These are phyloP conservation scores for Vitis vinifera DNA, from an alignment of 164 flowering plant genomes.

Conservation along the genomic window DNA sequence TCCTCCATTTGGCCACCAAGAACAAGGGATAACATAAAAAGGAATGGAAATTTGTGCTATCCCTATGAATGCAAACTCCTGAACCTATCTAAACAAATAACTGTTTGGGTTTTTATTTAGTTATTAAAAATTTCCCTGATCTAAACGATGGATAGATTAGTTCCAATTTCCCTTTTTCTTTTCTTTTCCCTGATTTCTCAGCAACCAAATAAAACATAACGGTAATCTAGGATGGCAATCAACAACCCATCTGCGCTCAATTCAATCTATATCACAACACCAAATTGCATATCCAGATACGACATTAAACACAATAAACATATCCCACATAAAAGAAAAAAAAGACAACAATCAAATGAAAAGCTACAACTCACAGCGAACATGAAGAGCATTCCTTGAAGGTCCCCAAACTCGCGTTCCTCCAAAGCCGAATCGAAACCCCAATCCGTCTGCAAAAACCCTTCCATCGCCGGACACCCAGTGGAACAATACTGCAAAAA, in stretches of 20 bases:
- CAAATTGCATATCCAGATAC: neutral
- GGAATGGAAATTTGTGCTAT: too few relatives aligned
- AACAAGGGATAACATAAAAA: too few relatives aligned
- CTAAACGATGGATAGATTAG: too few relatives aligned
- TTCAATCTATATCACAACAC: neutral
- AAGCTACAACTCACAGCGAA: conserved; percentile 61
- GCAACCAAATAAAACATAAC: too few relatives aligned
- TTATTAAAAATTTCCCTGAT: too few relatives aligned
- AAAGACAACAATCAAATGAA: neutral
- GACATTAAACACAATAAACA: neutral
- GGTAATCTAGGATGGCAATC: too few relatives aligned
- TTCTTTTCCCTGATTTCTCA: too few relatives aligned
- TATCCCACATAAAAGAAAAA: neutral
- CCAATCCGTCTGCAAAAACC: conserved; percentile 8
- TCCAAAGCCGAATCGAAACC: conserved; percentile 49
- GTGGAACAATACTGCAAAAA: conserved; percentile 55
- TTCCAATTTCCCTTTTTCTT: too few relatives aligned
- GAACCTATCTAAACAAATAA: too few relatives aligned
- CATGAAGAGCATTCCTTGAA: conserved; percentile 78
- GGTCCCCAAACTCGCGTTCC: conserved; percentile 63
- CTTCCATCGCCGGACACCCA: conserved; percentile 29
- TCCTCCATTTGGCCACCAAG: too few relatives aligned
- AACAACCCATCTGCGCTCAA: neutral
- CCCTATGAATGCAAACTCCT: too few relatives aligned
- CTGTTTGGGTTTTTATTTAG: too few relatives aligned